phyloP scores from a whole-genome alignment of 2,329 filamentous ascomycete species.

The Phaeomoniella chlamydospora region DNA sequence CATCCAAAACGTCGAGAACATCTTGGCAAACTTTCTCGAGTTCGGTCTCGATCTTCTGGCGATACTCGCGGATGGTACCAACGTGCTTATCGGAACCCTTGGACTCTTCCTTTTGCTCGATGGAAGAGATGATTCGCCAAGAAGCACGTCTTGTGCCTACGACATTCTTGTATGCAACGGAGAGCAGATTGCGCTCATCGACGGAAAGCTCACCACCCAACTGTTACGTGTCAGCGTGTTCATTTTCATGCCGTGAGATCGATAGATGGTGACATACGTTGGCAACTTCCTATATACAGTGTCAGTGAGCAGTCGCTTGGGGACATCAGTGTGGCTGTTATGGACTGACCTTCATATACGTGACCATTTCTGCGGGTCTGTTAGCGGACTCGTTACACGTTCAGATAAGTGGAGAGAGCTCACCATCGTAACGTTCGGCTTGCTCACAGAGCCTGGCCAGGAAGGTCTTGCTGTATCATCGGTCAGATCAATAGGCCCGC shows the following conservation, averaged over 20 bases:
- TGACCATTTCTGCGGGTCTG: constrained; percentile 65
- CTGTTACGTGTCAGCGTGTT: constrained; percentile 22
- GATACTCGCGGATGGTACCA: constrained; percentile 86
- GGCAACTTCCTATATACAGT: constrained; percentile 66
- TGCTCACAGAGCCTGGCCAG: constrained; percentile 99
- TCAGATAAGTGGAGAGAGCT: constrained; percentile 17
- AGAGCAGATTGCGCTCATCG: constrained; percentile 78
- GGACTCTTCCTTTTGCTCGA: constrained; percentile 99
- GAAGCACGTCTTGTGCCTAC: constrained; percentile 95
- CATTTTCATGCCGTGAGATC: constrained; percentile 9
- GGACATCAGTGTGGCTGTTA: constrained; percentile 3
- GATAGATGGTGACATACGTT: constrained; percentile 44
- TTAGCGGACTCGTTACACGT: background rate
- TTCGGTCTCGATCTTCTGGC: constrained; percentile 94
- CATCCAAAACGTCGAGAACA: constrained; percentile 86
- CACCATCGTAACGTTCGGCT: constrained; percentile 98
- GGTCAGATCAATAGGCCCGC: constrained; percentile 20
- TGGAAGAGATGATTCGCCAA: constrained; percentile 98
- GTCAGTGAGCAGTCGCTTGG: constrained; percentile 7
- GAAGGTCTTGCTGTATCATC: constrained; percentile 78
- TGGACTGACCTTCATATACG: constrained; percentile 77
- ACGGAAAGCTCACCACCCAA: constrained; percentile 54
- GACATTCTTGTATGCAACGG: constrained; percentile 99
- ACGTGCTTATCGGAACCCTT: constrained; percentile 97
- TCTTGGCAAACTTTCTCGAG: constrained; percentile 97